Evolutionary conservation across 2,329 filamentous ascomycete genomes (phyloP).

Genomic region (Scortechinia acanthostroma): DNA sequence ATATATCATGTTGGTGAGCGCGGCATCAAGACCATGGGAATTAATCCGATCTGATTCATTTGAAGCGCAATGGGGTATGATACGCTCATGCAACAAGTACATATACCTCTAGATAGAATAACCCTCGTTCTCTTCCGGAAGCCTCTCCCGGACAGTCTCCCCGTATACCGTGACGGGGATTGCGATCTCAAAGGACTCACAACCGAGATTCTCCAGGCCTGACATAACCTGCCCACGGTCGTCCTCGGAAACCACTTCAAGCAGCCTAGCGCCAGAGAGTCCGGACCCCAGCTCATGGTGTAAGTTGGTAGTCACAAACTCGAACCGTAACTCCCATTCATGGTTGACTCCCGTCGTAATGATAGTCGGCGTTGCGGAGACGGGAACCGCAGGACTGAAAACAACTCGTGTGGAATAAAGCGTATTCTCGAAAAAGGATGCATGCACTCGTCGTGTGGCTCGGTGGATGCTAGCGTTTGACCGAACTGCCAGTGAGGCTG

Average conservation of each 20-base stretch:
- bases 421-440: conserved; percentile 54
- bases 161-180: neutral
- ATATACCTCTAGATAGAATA: neutral
- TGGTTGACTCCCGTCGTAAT: conserved; percentile 62
- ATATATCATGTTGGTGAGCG: no score
- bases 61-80: no score
- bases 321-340: conserved; percentile 59
- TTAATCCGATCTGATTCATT: no score
- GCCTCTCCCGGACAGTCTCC: neutral
- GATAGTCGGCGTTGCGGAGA: conserved; percentile 60
- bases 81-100: no score
- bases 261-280: neutral
- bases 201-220: neutral
- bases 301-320: conserved; percentile 52
- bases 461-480: conserved; percentile 59
- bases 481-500: conserved; percentile 55
- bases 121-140: conserved; percentile 1
- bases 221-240: neutral
- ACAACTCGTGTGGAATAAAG: conserved; percentile 54
- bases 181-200: neutral
- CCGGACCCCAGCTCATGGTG: neutral
- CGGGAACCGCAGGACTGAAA: conserved; percentile 59
- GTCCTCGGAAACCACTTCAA: neutral
- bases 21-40: no score
- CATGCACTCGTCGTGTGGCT: conserved; percentile 58